Evolutionary conservation across 1,284 basidiomycete genomes (phyloP).

Genomic region (Fomitiporia mediterranea): DNA sequence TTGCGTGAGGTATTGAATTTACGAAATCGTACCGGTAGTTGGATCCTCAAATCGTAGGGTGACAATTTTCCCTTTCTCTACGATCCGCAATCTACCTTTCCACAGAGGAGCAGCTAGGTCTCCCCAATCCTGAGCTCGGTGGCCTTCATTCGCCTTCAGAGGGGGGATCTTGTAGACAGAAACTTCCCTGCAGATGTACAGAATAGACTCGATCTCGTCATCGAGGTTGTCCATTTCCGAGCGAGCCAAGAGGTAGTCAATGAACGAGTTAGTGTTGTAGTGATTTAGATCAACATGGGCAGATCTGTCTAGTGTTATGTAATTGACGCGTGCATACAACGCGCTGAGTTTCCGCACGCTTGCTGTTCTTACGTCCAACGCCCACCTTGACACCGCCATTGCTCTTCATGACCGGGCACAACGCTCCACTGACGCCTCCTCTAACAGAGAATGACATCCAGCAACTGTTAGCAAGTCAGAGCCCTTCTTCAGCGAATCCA

Average conservation of each 20-base stretch:
- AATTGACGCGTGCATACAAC: background rate
- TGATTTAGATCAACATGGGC: too few relatives aligned
- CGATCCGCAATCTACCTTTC: slow-evolving; percentile 85
- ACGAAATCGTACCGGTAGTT: slow-evolving; percentile 56
- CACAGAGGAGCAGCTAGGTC: slow-evolving; percentile 78
- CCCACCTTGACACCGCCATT: background rate
- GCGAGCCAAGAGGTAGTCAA: too few relatives aligned
- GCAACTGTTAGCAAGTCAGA: slow-evolving; percentile 1
- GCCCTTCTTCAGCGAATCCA: background rate
- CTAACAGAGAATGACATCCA: slow-evolving; percentile 13
- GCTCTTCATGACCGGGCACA: slow-evolving; percentile 26
- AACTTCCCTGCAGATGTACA: slow-evolving; percentile 82
- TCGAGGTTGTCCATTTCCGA: slow-evolving; percentile 53
- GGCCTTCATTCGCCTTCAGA: slow-evolving; percentile 77
- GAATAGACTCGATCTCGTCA: slow-evolving; percentile 78
- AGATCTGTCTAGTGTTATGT: too few relatives aligned
- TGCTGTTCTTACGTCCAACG: too few relatives aligned
- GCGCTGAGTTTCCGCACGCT: too few relatives aligned
- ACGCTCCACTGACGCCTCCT: slow-evolving; percentile 24
- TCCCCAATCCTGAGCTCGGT: slow-evolving; percentile 83
- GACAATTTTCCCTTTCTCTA: slow-evolving; percentile 66
- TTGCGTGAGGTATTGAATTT: background rate
- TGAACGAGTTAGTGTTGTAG: too few relatives aligned
- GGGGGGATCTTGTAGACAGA: slow-evolving; percentile 83
- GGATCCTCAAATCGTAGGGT: slow-evolving; percentile 71